Conservation (phyloP, 345 rosid genomes). For the Syzygium aromaticum region DNA sequence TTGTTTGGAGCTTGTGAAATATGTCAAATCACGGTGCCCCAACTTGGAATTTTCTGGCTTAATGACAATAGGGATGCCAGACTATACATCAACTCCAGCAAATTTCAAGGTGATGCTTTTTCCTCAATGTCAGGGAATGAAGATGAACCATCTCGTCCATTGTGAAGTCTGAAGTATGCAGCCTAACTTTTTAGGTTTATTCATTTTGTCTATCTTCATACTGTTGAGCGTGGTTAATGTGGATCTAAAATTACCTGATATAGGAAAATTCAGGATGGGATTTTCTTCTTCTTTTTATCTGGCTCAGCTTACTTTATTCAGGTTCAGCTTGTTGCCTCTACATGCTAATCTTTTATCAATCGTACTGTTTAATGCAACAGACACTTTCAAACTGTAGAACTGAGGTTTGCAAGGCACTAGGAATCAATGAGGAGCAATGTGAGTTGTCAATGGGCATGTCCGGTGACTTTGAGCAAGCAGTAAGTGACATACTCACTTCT, state of each 20-base stretch:
- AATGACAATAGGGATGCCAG: conserved; percentile 94
- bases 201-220: neutral
- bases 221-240: neutral
- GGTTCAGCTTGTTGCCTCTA: neutral
- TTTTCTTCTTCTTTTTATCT: neutral
- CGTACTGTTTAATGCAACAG: conserved; percentile 19
- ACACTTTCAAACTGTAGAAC: conserved; percentile 54
- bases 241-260: neutral
- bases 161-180: neutral
- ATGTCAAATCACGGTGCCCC: conserved; percentile 59
- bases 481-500: conserved; percentile 7
- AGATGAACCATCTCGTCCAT: neutral
- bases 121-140: neutral
- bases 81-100: conserved; percentile 79
- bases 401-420: conserved; percentile 79
- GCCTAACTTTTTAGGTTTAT: neutral
- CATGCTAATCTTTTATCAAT: neutral
- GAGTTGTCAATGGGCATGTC: conserved; percentile 99
- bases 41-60: conserved; percentile 71
- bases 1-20: conserved; percentile 61
- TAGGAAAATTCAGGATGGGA: neutral
- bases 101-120: conserved; percentile 58
- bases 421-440: conserved; percentile 54
- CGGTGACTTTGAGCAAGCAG: conserved; percentile 86
- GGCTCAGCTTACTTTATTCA: neutral